Conservation (phyloP, 352 stramenopile species). For the Lagenidium sp. region DNA sequence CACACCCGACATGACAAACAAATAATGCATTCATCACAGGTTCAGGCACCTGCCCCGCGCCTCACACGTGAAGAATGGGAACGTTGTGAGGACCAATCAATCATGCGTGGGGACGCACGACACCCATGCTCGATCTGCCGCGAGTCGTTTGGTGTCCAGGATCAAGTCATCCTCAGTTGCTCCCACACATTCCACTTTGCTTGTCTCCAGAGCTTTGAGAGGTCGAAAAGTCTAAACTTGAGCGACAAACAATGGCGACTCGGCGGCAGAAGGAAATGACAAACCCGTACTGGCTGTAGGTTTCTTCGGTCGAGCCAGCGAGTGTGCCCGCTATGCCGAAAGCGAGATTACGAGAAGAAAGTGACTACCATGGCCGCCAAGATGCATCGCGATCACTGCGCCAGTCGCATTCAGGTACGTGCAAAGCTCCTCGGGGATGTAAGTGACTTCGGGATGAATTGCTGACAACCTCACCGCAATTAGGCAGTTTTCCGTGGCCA, state of each 20-base stretch:
- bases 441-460: not conserved
- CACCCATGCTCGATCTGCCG: constrained; percentile 81
- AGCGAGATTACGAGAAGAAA: constrained; percentile 79
- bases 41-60: constrained; percentile 32
- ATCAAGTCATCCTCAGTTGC: constrained; percentile 82
- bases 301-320: constrained; percentile 71
- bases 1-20: too few relatives aligned
- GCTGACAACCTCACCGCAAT: not conserved
- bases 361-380: constrained; percentile 35
- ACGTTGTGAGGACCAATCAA: constrained; percentile 50
- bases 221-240: too few relatives aligned
- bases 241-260: too few relatives aligned
- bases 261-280: not conserved
- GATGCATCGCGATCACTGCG: constrained; percentile 41
- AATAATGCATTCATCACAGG: too few relatives aligned
- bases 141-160: constrained; percentile 54
- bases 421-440: not conserved
- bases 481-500: too few relatives aligned
- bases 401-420: constrained; percentile 42
- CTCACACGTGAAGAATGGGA: constrained; percentile 64
- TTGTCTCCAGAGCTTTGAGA: constrained; percentile 79
- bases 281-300: constrained; percentile 8
- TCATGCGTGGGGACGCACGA: constrained; percentile 42
- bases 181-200: constrained; percentile 82
- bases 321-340: constrained; percentile 77